Base-by-base conservation (phyloP, 805 yeast species). In the Teunomyces atbi region DNA sequence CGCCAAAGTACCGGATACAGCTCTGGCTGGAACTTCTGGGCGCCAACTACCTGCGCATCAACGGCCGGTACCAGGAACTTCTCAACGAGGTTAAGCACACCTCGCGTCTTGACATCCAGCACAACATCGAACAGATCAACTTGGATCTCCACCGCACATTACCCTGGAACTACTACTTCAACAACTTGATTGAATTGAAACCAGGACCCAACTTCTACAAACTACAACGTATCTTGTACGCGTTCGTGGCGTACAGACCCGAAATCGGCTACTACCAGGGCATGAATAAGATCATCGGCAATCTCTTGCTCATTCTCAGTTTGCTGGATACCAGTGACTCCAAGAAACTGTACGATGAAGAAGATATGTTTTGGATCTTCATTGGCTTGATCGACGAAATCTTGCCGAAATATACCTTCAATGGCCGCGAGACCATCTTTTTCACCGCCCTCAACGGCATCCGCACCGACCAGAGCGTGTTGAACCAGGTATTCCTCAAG, bases 201-300 rank as follows among this genome's bases (percentile, higher is more conserved):
- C 74, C 78, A 8, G 84, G 84, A 0, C 82, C 83, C 1, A 82
- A 81, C n/a, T 71, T 73, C 32, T 62, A 59, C 32, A 76, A 73
- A 45, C 56, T 80, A 26, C 64, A 76, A 35, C 62, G 77, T 12
- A 71, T 81, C 5, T 59, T 80, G 41, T 69, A 73, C 32, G 83
- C 83, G 0, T 79, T 74, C 51, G 71, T 74, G 15, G 65, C 71
- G 5, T 69, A 77, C 48, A 70, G 71, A 48, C 75, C 78, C 0
- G 65, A 65, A 0, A 64, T 79, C 36, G 84, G 85, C 0, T 80
- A 80, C 56, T 75, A 80, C 44, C 85, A 80, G 53, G 85, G 85
- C 1, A 74, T 80, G 85, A 80, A 80, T 55, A 73, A 79, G 52
- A 74, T 80, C n/a, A 76, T 74, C 8, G 85, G 81, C 0, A 76